Conservation (phyloP, 1,284 basidiomycete species). For the Ceratobasidium papillatum region DNA sequence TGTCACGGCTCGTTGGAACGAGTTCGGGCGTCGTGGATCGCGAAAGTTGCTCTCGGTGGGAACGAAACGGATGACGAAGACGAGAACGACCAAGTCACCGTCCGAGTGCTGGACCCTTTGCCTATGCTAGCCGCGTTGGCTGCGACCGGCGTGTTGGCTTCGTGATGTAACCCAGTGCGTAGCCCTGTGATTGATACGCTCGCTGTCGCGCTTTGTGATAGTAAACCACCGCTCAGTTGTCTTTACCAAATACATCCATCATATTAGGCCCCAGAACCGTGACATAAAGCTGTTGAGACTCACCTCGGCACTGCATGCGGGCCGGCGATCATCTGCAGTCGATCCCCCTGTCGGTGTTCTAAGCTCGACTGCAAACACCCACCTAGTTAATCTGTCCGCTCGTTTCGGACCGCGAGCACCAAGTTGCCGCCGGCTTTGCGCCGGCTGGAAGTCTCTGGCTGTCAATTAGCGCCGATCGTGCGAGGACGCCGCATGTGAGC, state of each 20-base stretch:
- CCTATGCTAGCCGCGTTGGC: conserved; percentile 28
- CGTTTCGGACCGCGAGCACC: not conserved
- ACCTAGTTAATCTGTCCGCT: not conserved
- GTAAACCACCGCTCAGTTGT: not conserved
- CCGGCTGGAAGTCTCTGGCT: not conserved
- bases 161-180: not conserved
- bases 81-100: conserved; percentile 14
- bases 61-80: conserved; percentile 1
- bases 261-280: not conserved
- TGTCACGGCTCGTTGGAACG: conserved; percentile 16
- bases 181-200: not conserved
- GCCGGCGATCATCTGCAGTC: conserved; percentile 1
- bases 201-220: not conserved
- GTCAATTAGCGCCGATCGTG: not conserved
- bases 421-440: conserved; percentile 4
- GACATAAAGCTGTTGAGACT: not conserved
- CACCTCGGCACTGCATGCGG: not conserved
- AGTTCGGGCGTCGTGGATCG: conserved; percentile 13
- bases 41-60: conserved; percentile 12
- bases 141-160: not conserved
- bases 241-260: not conserved
- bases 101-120: conserved; percentile 25
- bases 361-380: not conserved
- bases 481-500: not conserved
- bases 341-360: not conserved